Percentiles rank a stretch among this genome's conserved stretches.
phyloP scores from a whole-genome alignment of 2,329 filamentous ascomycete species.

The Arthrobotrys sinensis region DNA sequence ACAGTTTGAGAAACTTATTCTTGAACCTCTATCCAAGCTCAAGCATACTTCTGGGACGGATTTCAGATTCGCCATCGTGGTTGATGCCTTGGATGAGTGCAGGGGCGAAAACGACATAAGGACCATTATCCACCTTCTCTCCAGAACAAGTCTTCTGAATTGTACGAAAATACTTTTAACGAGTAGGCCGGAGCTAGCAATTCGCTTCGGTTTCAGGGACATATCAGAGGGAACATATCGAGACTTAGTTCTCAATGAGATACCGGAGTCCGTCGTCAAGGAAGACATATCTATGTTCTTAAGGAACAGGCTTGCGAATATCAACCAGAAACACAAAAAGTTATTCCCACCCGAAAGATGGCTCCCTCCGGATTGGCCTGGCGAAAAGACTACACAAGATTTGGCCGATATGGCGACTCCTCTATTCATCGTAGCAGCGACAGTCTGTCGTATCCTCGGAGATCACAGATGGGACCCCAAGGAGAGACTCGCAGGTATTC shows the following conservation, averaged over 20 bases:
- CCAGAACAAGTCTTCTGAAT: constrained; percentile 26
- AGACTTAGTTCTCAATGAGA: constrained; percentile 42
- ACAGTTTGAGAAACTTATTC: constrained; percentile 69
- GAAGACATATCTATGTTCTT: constrained; percentile 64
- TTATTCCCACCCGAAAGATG: constrained; percentile 6
- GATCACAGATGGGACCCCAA: neutral
- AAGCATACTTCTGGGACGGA: neutral
- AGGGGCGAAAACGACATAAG: constrained; percentile 62
- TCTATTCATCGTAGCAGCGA: constrained; percentile 65
- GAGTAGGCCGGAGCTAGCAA: constrained; percentile 62
- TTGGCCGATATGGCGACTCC: constrained; percentile 61
- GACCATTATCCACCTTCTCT: constrained; percentile 60
- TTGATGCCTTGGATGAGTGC: constrained; percentile 66
- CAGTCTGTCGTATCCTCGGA: constrained; percentile 64
- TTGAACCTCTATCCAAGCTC: constrained; percentile 65
- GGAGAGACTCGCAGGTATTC: constrained; percentile 4
- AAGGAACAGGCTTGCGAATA: constrained; percentile 52
- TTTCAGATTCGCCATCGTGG: constrained; percentile 61
- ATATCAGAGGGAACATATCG: constrained; percentile 45
- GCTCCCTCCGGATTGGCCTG: constrained; percentile 52
- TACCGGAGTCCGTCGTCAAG: constrained; percentile 54
- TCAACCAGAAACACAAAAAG: constrained; percentile 46
- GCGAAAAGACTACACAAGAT: constrained; percentile 47
- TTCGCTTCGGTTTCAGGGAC: constrained; percentile 60
- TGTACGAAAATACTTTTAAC: constrained; percentile 62